Conservation (phyloP, 2,329 filamentous ascomycete genomes). For the Epichloe festucae region DNA sequence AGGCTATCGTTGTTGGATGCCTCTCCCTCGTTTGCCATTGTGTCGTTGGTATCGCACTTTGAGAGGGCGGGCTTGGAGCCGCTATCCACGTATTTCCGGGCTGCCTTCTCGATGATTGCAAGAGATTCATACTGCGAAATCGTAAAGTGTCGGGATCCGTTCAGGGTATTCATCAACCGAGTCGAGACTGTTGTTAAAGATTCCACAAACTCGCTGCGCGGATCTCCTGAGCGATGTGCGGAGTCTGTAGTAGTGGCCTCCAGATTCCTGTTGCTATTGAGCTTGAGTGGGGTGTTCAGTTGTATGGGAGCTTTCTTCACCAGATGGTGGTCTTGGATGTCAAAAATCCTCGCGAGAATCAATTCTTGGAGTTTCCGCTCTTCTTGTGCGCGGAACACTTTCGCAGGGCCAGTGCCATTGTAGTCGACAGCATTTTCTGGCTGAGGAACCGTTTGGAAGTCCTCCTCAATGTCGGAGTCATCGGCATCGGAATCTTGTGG, state of each 20-base stretch:
- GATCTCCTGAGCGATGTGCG: constrained; percentile 10
- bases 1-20: background rate
- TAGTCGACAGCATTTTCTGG: constrained; percentile 16
- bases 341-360: constrained; percentile 39
- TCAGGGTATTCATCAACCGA: constrained; percentile 28
- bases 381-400: constrained; percentile 35
- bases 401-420: constrained; percentile 30
- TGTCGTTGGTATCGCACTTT: background rate
- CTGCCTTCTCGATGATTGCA: constrained; percentile 36
- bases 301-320: constrained; percentile 22
- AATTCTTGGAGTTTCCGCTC: constrained; percentile 42
- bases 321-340: constrained; percentile 28
- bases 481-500: constrained; percentile 28
- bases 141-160: constrained; percentile 23
- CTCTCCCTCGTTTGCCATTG: background rate
- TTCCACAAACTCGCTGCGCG: constrained; percentile 16
- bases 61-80: background rate
- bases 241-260: constrained; percentile 2
- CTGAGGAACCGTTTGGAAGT: constrained; percentile 33
- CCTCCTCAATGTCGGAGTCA: constrained; percentile 42
- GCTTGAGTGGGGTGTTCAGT: constrained; percentile 11
- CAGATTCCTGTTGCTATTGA: constrained; percentile 7
- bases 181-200: constrained; percentile 27
- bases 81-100: constrained; percentile 35
- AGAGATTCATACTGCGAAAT: constrained; percentile 32